Evolutionary conservation across 768 basidiomycete genomes (phyloP).

Genomic region (Neoboletus brunneissimus): DNA sequence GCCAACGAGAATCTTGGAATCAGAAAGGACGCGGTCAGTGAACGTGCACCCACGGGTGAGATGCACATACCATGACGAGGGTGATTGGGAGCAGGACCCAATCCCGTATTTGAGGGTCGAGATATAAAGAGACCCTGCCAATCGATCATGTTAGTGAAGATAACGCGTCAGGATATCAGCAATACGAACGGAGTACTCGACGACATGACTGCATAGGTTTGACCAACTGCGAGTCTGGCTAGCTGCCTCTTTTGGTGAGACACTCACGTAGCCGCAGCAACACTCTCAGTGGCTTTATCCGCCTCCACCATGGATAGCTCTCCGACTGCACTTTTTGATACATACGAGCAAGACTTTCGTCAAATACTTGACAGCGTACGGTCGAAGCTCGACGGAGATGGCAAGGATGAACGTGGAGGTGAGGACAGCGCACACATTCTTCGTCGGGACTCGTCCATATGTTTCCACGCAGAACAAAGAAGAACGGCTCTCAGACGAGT

Average conservation of each 20-base stretch:
- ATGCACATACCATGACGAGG: conserved; percentile 79
- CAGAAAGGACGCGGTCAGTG: conserved; percentile 4
- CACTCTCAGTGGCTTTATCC: neutral
- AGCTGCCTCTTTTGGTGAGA: conserved; percentile 27
- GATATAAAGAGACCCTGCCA: conserved; percentile 55
- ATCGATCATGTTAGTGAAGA: conserved; percentile 8
- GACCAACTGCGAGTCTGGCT: conserved; percentile 3
- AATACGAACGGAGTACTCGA: conserved; percentile 26
- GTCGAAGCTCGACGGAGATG: conserved; percentile 73
- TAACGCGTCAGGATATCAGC: neutral
- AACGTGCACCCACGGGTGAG: neutral
- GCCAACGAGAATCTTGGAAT: conserved; percentile 80
- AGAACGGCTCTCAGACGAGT: conserved; percentile 78
- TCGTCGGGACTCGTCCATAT: neutral
- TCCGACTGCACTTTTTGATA: conserved; percentile 82
- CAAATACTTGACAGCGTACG: conserved; percentile 74
- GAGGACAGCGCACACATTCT: conserved; percentile 25
- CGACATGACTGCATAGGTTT: conserved; percentile 36
- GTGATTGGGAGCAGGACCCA: conserved; percentile 97
- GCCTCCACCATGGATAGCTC: conserved; percentile 66
- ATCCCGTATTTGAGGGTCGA: conserved; percentile 94
- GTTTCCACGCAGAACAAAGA: conserved; percentile 59
- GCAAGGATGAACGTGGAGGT: conserved; percentile 69
- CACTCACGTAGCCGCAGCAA: conserved; percentile 16
- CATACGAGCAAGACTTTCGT: conserved; percentile 90